phyloP scores from a whole-genome alignment of 2,329 filamentous ascomycete species.

The Coniochaeta sp. region DNA sequence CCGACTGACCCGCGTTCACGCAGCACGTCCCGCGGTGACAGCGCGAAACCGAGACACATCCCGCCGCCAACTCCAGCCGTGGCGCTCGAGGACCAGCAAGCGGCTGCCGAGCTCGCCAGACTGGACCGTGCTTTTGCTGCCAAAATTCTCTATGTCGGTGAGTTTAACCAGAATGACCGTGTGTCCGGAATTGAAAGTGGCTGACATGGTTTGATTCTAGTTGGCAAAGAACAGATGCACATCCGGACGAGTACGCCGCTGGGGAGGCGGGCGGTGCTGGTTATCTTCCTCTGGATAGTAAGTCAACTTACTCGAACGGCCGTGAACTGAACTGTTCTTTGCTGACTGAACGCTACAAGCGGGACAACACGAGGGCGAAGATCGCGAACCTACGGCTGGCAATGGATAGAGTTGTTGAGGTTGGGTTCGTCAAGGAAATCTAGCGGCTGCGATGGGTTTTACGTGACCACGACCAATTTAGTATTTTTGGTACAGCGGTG shows the following conservation, averaged over 20 bases:
- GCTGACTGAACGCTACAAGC: too few relatives aligned
- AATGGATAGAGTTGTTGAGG: constrained; percentile 56
- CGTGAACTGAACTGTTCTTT: too few relatives aligned
- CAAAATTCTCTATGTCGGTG: constrained; percentile 50
- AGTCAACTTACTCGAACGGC: too few relatives aligned
- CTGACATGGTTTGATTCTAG: too few relatives aligned
- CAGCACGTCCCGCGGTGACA: not conserved
- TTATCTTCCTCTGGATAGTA: constrained; percentile 11
- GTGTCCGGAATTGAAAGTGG: too few relatives aligned
- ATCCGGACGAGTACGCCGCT: constrained; percentile 22
- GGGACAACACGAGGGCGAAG: constrained; percentile 60
- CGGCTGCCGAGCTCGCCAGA: constrained; percentile 29
- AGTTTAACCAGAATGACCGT: too few relatives aligned
- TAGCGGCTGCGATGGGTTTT: too few relatives aligned
- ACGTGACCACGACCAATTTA: too few relatives aligned
- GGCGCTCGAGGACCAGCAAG: constrained; percentile 5
- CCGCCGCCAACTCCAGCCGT: constrained; percentile 13
- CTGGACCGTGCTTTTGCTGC: constrained; percentile 36
- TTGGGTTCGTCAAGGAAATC: constrained; percentile 64
- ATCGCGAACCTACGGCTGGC: constrained; percentile 55
- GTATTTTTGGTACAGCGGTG: too few relatives aligned
- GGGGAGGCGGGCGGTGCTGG: constrained; percentile 18
- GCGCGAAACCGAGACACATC: not conserved
- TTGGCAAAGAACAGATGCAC: constrained; percentile 57
- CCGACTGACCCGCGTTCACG: not conserved